phyloP scores from a whole-genome alignment of 768 basidiomycete species.

The Daedalea quercina region DNA sequence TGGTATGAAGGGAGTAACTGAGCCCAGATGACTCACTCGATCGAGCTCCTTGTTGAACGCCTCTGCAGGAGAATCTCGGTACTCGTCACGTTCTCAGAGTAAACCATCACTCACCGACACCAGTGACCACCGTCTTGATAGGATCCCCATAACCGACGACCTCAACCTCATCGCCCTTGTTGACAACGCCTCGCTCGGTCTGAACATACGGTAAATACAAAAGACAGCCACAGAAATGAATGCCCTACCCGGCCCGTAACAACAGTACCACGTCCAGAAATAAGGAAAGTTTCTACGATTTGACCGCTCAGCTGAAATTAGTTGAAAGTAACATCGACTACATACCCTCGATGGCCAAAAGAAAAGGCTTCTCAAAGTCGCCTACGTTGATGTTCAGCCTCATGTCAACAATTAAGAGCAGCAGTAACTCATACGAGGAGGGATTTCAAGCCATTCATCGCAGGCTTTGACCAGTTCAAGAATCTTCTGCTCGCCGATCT shows the following conservation, averaged over 20 bases:
- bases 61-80: slow-evolving; percentile 42
- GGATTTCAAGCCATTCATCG: slow-evolving; percentile 93
- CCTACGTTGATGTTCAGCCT: slow-evolving; percentile 35
- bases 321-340: background rate
- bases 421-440: slow-evolving; percentile 55
- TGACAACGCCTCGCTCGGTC: slow-evolving; percentile 89
- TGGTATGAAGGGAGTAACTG: background rate
- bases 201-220: slow-evolving; percentile 19
- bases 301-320: no score
- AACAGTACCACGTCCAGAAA: slow-evolving; percentile 97
- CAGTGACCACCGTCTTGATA: slow-evolving; percentile 91
- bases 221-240: background rate
- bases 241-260: slow-evolving; percentile 80
- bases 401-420: background rate
- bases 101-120: slow-evolving; percentile 53
- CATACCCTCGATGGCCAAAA: slow-evolving; percentile 85
- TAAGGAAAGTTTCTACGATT: slow-evolving; percentile 88
- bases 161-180: slow-evolving; percentile 92
- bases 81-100: background rate
- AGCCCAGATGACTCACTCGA: slow-evolving; percentile 38
- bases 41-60: slow-evolving; percentile 99
- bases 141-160: slow-evolving; percentile 77
- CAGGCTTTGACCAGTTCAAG: slow-evolving; percentile 78
- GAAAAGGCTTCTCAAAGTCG: slow-evolving; percentile 97
- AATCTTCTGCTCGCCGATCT: slow-evolving; percentile 78